phyloP scores from a whole-genome alignment of 192 early-diverging fungal species.

The Coemansia umbellata region DNA sequence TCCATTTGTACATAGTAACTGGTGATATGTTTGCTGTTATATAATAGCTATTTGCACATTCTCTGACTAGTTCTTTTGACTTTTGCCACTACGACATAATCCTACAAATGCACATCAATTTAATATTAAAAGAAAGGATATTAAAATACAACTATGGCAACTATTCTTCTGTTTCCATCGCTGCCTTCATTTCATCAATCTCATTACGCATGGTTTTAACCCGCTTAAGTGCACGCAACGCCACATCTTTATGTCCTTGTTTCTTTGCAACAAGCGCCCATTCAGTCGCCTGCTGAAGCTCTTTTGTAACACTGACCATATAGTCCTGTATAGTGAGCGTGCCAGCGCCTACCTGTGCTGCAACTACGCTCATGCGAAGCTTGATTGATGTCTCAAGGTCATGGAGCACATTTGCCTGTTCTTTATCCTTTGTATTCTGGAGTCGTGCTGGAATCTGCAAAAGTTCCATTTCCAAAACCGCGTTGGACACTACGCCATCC shows the following conservation, averaged over 20 bases:
- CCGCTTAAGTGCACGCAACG: conserved; percentile 35
- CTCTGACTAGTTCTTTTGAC: background rate
- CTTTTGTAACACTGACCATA: conserved; percentile 23
- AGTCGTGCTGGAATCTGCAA: conserved; percentile 31
- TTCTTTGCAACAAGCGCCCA: conserved; percentile 42
- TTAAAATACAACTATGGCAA: too few species aligned
- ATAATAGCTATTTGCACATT: too few species aligned
- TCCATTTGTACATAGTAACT: conserved; percentile 36
- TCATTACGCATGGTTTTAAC: conserved; percentile 46
- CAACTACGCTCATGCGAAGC: conserved; percentile 44
- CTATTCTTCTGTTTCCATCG: conserved; percentile 21
- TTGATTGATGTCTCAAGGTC: conserved; percentile 35
- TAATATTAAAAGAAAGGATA: background rate
- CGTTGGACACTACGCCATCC: conserved; percentile 35
- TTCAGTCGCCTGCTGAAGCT: conserved; percentile 19
- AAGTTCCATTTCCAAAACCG: conserved; percentile 42
- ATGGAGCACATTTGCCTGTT: conserved; percentile 9
- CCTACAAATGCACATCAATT: background rate
- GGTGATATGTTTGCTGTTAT: too few species aligned
- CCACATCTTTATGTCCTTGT: conserved; percentile 27
- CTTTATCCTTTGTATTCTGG: background rate
- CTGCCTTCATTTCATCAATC: conserved; percentile 34
- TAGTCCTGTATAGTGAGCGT: conserved; percentile 32
- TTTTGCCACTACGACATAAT: background rate
- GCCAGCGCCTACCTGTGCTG: conserved; percentile 40